These are phyloP conservation scores for Crotalaria pallida DNA, from an alignment of 306 rosid genomes.

Conservation along the genomic window DNA sequence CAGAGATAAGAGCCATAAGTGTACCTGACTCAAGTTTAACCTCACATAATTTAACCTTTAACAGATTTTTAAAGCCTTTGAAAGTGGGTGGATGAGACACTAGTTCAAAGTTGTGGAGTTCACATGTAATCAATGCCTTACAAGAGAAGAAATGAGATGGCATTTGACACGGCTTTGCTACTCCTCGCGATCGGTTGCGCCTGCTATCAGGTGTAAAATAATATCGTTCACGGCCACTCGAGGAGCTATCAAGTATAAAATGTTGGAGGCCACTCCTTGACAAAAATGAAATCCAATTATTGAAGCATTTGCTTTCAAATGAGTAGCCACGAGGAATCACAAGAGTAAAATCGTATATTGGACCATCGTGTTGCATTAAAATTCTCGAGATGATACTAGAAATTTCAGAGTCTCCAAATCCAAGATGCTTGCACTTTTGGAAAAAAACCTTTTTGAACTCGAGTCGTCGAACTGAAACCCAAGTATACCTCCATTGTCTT, in stretches of 20 bases:
- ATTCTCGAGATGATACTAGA: not conserved
- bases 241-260: not conserved
- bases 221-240: not conserved
- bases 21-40: not conserved
- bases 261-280: not conserved
- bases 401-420: not conserved
- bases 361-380: not conserved
- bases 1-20: not conserved
- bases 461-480: not conserved
- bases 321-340: rapidly evolving
- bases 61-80: not conserved
- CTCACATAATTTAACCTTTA: not conserved
- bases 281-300: not conserved
- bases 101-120: not conserved
- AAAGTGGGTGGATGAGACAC: not conserved
- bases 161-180: not conserved
- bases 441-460: not conserved
- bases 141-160: conserved; percentile 7
- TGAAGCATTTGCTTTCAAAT: not conserved
- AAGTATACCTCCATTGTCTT: conserved; percentile 19
- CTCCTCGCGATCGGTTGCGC: no score
- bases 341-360: not conserved
- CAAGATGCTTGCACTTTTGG: not conserved
- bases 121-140: not conserved
- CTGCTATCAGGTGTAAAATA: not conserved